Evolutionary conservation across 2,329 filamentous ascomycete species (phyloP).

Genomic region (Cordyceps farinosa): DNA sequence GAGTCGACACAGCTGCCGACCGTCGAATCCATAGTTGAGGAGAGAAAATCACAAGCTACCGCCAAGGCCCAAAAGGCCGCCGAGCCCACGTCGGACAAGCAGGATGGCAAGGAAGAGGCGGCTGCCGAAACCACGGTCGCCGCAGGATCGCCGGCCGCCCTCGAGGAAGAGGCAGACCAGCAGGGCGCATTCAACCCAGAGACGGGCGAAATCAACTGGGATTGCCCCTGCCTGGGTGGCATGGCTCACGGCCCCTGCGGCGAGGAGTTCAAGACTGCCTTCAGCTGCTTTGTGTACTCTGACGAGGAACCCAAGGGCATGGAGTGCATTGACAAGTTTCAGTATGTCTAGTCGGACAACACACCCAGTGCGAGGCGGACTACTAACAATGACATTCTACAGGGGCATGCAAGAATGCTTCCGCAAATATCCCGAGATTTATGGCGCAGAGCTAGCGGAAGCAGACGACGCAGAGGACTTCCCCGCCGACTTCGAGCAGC

Average conservation of each 20-base stretch:
- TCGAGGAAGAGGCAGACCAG: slow-evolving; percentile 78
- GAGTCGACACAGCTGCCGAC: slow-evolving; percentile 45
- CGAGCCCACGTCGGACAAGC: slow-evolving; percentile 29
- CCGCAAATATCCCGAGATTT: slow-evolving; percentile 85
- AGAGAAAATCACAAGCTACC: slow-evolving; percentile 40
- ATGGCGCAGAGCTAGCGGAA: slow-evolving; percentile 81
- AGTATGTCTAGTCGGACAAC: slow-evolving; percentile 55
- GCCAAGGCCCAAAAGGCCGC: slow-evolving; percentile 23
- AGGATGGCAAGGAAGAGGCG: slow-evolving; percentile 25
- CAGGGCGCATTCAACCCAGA: slow-evolving; percentile 97
- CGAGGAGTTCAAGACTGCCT: slow-evolving; percentile 90
- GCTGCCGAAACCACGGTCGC: slow-evolving; percentile 20
- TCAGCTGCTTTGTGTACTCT: slow-evolving; percentile 98
- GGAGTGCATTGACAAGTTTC: slow-evolving; percentile 96
- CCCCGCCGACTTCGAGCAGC: slow-evolving; percentile 19
- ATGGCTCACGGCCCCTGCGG: slow-evolving; percentile 97
- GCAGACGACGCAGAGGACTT: slow-evolving; percentile 52
- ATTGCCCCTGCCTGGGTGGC: slow-evolving; percentile 93
- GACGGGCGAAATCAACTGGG: slow-evolving; percentile 99
- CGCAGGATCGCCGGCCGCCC: slow-evolving; percentile 43
- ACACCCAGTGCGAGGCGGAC: background rate
- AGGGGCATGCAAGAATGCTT: slow-evolving; percentile 99
- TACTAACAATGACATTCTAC: slow-evolving; percentile 28
- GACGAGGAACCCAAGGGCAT: slow-evolving; percentile 94
- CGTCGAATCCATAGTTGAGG: slow-evolving; percentile 63